A percentile compares a stretch with the other conserved stretches of the same genome.
phyloP scores from a whole-genome alignment of 495 filamentous ascomycete species.

The Hypomontagnella monticulosa region DNA sequence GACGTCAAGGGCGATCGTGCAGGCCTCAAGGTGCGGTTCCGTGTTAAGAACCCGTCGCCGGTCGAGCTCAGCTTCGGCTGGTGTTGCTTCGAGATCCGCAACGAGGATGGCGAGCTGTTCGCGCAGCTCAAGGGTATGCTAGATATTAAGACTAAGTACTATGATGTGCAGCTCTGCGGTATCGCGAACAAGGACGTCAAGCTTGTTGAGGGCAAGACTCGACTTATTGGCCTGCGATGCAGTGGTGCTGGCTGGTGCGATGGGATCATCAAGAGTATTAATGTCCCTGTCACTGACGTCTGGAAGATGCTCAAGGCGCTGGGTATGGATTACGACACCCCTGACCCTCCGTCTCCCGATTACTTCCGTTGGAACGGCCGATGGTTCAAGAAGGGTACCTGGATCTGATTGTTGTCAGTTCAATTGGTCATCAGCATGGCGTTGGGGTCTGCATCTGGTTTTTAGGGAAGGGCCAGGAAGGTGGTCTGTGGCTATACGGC shows the following conservation, averaged over 20 bases:
- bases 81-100: slow-evolving; percentile 43
- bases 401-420: neutral
- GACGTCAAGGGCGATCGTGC: neutral
- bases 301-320: slow-evolving; percentile 29
- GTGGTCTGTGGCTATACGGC: no score
- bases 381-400: neutral
- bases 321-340: slow-evolving; percentile 3
- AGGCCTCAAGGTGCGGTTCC: slow-evolving; percentile 20
- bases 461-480: no score
- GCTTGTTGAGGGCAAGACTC: slow-evolving; percentile 11
- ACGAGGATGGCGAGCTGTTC: slow-evolving; percentile 30
- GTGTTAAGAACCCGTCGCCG: slow-evolving; percentile 41
- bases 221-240: slow-evolving; percentile 36
- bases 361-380: slow-evolving; percentile 15
- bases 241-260: slow-evolving; percentile 45
- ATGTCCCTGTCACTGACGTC: slow-evolving; percentile 30
- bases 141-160: slow-evolving; percentile 29
- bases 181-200: slow-evolving; percentile 20
- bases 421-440: neutral
- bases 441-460: no score
- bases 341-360: neutral
- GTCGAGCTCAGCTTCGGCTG: slow-evolving; percentile 48
- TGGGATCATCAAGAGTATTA: slow-evolving; percentile 34
- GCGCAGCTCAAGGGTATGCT: slow-evolving; percentile 42
- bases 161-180: slow-evolving; percentile 30